Evolutionary conservation across 2,329 filamentous ascomycete genomes (phyloP), one percentile per base, ranked within the genome.

Genomic region (Sphaerulina populicola): DNA sequence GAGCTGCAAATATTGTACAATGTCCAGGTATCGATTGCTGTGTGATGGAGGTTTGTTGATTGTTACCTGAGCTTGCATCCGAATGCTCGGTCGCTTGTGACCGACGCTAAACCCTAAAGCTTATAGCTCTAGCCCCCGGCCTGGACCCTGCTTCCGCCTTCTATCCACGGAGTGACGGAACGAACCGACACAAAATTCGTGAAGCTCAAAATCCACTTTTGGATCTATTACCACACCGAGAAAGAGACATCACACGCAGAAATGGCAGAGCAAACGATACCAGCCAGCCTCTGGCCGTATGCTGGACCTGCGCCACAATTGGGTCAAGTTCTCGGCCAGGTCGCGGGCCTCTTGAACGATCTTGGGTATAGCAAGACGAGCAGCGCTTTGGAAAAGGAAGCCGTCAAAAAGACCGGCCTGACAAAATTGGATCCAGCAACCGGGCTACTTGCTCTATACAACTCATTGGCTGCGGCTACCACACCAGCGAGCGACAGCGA

Each of bases 311-410:
- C 58, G 12, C 55, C 58, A 7, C 44, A 52, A 18, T 38, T 57
- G 4, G 21, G 47, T 43, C 54, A 61, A 15, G 51, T 64, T 18
- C 55, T 66, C 15, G 54, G 51, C 29, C 63, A 66, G 45, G 36
- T 63, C 35, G 57, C 57, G 3, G 58, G 62, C 43, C 65, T 66
- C 53, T 54, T 68, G 42, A 55, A 61, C 31, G 57, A 60, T 42
- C 56, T 66, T 42, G 64, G 64, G 15, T 68, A 62, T 55, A 55
- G 55, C 21, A 64, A 66, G 54, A 63, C 64, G 2, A 55, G 63
- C 29, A 56, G 54, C 27, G 58, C 63, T 3, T 53, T 68, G 14
- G 43, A 60, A 30, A 64, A 64, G 33, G 65, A 68, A 46, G 64
- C 66, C 11, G 57, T 60, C 47, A 61, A 61, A 42, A 59, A 63